Conservation (phyloP, 306 rosid species). For the Gillenia trifoliata region DNA sequence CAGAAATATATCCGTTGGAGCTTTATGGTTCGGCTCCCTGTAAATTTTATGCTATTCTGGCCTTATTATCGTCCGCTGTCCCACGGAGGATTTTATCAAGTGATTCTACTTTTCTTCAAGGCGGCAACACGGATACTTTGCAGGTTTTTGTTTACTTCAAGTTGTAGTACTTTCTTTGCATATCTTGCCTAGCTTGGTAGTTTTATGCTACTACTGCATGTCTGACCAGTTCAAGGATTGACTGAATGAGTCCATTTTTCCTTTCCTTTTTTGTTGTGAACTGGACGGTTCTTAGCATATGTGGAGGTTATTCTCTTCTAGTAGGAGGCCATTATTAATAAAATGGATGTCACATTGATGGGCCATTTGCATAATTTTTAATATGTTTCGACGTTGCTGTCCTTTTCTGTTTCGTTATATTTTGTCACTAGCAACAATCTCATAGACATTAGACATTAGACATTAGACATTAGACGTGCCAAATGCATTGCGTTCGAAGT, state of each 20-base stretch:
- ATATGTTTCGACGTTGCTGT: not conserved
- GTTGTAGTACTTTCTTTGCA: not conserved
- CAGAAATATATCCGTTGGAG: conserved; percentile 11
- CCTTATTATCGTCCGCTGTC: not conserved
- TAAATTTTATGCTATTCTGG: not conserved
- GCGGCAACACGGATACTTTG: conserved; percentile 9
- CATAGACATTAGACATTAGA: not conserved
- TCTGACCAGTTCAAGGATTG: conserved; percentile 15
- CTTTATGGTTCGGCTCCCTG: not conserved
- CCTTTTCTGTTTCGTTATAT: not conserved
- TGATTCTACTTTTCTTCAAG: not conserved
- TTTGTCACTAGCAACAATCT: not conserved
- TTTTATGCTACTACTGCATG: not conserved
- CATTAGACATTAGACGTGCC: not conserved
- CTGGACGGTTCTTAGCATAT: not conserved
- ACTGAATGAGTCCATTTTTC: not conserved
- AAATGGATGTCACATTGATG: not conserved
- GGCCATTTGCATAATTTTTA: not conserved
- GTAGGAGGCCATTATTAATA: not conserved
- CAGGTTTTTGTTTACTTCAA: not conserved
- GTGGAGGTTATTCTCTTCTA: conserved; percentile 5
- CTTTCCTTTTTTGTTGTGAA: not conserved
- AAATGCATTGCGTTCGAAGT: not conserved
- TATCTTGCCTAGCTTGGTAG: conserved; percentile 8
- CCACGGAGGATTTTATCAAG: not conserved